Evolutionary conservation across 768 basidiomycete species (phyloP).

Genomic region (Suillus hirtellus): DNA sequence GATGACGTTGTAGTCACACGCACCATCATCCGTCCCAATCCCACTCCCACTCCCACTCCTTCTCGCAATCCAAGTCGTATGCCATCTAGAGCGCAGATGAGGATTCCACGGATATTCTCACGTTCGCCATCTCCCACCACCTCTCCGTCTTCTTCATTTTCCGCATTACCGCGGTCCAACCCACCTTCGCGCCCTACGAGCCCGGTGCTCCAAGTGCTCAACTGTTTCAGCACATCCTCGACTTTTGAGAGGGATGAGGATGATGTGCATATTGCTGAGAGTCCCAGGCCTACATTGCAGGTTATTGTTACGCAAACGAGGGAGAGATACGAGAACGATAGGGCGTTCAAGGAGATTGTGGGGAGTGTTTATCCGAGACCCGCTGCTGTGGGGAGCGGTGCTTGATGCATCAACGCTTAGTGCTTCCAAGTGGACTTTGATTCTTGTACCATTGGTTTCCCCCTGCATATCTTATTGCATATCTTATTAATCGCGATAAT

Average conservation of each 20-base stretch:
- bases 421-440: background rate
- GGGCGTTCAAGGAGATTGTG: slow-evolving; percentile 32
- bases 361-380: slow-evolving; percentile 28
- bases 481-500: background rate
- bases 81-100: slow-evolving; percentile 12
- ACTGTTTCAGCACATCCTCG: slow-evolving; percentile 34
- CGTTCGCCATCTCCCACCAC: slow-evolving; percentile 29
- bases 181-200: slow-evolving; percentile 26
- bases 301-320: slow-evolving; percentile 37
- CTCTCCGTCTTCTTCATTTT: slow-evolving; percentile 26
- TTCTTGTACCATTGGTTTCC: background rate
- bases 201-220: slow-evolving; percentile 30
- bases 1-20: slow-evolving; percentile 37
- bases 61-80: background rate
- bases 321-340: slow-evolving; percentile 36
- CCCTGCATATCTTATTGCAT: slow-evolving; percentile 4
- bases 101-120: background rate
- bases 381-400: slow-evolving; percentile 15
- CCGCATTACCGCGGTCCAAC: slow-evolving; percentile 23
- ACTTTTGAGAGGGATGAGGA: slow-evolving; percentile 36
- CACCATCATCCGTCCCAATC: slow-evolving; percentile 38
- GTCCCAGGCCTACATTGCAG: slow-evolving; percentile 25
- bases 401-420: background rate
- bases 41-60: slow-evolving; percentile 17
- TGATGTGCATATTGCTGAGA: slow-evolving; percentile 15